These are phyloP conservation scores for Sisymbrium irio DNA, from an alignment of 345 rosid species.

Conservation along the genomic window DNA sequence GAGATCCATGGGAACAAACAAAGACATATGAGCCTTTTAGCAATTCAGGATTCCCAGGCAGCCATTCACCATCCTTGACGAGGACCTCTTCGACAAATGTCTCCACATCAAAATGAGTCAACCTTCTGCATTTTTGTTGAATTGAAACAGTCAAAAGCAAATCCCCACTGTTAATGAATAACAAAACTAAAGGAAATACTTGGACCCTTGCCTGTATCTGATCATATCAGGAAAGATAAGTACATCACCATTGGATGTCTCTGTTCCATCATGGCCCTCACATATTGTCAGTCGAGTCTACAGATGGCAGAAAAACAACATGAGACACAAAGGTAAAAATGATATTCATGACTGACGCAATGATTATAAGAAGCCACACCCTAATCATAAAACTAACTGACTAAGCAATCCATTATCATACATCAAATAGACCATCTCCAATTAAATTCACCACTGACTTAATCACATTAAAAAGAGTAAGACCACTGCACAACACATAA, in stretches of 20 bases:
- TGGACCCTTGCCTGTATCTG: conserved; percentile 71
- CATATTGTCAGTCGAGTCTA: conserved; percentile 91
- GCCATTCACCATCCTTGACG: conserved; percentile 90
- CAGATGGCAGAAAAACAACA: background rate
- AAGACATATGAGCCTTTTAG: conserved; percentile 80
- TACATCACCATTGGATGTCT: conserved; percentile 96
- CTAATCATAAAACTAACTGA: background rate
- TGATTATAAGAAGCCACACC: background rate
- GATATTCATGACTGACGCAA: background rate
- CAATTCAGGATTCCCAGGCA: conserved; percentile 84
- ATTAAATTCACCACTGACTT: background rate
- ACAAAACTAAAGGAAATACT: background rate
- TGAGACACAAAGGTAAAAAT: background rate
- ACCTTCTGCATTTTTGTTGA: conserved; percentile 66
- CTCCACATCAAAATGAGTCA: conserved; percentile 98
- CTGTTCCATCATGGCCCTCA: conserved; percentile 97
- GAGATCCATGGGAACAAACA: conserved; percentile 91
- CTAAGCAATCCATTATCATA: background rate
- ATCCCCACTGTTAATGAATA: conserved; percentile 4
- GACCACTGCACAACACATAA: background rate
- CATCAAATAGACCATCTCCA: background rate
- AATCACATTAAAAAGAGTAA: background rate
- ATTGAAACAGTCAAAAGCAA: conserved; percentile 18
- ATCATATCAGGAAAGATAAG: conserved; percentile 96
- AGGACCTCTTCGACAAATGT: conserved; percentile 98